Percentiles rank a stretch among this genome's conserved stretches.
Conservation (phyloP, 1,139 yeast species). For the Suhomyces yuchorum region DNA sequence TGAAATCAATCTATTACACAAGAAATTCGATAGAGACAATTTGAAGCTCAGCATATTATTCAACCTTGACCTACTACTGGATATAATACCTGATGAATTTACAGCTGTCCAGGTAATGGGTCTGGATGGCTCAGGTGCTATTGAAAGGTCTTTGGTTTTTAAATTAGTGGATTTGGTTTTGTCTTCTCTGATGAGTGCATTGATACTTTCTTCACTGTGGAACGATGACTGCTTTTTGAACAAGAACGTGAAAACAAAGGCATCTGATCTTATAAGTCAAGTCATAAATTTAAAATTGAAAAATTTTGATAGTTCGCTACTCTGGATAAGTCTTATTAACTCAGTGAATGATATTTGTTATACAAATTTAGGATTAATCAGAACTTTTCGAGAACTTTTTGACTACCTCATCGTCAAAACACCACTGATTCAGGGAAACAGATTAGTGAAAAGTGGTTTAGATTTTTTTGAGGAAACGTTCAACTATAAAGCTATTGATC, state of each 20-base stretch:
- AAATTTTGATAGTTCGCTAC: slow-evolving; percentile 16
- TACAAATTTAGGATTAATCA: slow-evolving; percentile 26
- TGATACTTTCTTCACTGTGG: slow-evolving; percentile 10
- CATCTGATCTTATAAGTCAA: slow-evolving; percentile 12
- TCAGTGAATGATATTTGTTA: slow-evolving; percentile 36
- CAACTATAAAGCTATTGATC: not conserved
- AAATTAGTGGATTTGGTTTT: slow-evolving; percentile 21
- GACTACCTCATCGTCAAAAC: slow-evolving; percentile 20
- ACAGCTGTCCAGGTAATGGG: slow-evolving; percentile 18
- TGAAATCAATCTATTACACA: slow-evolving; percentile 6
- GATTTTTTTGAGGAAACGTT: slow-evolving; percentile 30
- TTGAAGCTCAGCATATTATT: slow-evolving; percentile 15
- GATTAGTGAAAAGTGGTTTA: slow-evolving; percentile 29
- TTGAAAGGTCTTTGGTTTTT: slow-evolving; percentile 13
- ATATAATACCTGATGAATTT: slow-evolving; percentile 22
- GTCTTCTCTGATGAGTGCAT: slow-evolving; percentile 21
- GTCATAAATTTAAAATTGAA: slow-evolving; percentile 4
- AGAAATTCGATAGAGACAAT: slow-evolving; percentile 9
- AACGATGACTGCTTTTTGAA: not conserved
- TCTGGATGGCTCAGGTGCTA: not conserved
- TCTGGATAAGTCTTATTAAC: slow-evolving; percentile 34
- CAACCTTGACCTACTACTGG: slow-evolving; percentile 15
- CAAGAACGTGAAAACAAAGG: not conserved
- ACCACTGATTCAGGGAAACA: slow-evolving; percentile 17
- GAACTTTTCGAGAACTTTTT: slow-evolving; percentile 25